phyloP scores from a whole-genome alignment of 352 stramenopile species.

The Phytopythium sindhum region DNA sequence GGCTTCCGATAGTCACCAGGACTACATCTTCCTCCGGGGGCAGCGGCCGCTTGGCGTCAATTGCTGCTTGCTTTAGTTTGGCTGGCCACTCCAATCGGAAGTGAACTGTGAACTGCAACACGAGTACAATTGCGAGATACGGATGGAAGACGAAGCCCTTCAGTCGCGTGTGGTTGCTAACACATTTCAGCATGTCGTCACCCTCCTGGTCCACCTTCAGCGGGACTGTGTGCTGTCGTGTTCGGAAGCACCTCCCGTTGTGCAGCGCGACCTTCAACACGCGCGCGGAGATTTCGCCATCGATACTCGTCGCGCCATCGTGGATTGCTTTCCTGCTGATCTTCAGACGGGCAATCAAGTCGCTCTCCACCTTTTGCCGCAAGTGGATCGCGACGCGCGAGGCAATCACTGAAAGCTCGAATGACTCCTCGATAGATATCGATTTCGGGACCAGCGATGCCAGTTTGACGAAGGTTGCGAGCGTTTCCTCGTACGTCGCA shows the following conservation, averaged over 20 bases:
- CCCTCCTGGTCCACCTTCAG: slow-evolving; percentile 67
- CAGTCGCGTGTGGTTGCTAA: slow-evolving; percentile 46
- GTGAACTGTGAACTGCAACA: slow-evolving; percentile 86
- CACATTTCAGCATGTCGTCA: slow-evolving; percentile 60
- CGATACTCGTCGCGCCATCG: slow-evolving; percentile 39
- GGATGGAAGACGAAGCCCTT: slow-evolving; percentile 76
- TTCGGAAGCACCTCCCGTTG: slow-evolving; percentile 83
- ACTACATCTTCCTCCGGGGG: slow-evolving; percentile 73
- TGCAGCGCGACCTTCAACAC: slow-evolving; percentile 86
- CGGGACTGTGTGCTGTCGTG: slow-evolving; percentile 53
- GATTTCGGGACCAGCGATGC: slow-evolving; percentile 58
- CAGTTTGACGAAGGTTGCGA: slow-evolving; percentile 57
- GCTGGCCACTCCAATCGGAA: slow-evolving; percentile 69
- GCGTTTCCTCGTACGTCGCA: slow-evolving; percentile 40
- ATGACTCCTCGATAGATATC: slow-evolving; percentile 54
- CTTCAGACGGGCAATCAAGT: slow-evolving; percentile 55
- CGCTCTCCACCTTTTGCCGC: slow-evolving; percentile 63
- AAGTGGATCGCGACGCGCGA: slow-evolving; percentile 62
- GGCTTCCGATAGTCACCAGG: slow-evolving; percentile 68
- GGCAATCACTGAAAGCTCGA: slow-evolving; percentile 50
- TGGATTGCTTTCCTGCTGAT: slow-evolving; percentile 63
- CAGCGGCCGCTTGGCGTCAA: slow-evolving; percentile 48
- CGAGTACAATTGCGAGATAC: slow-evolving; percentile 75
- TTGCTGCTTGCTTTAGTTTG: slow-evolving; percentile 60
- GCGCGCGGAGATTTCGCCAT: slow-evolving; percentile 67